Evolutionary conservation across 352 stramenopile species (phyloP), one percentile per base, ranked within the genome.

Genomic region (Phytophthora boehmeriae): DNA sequence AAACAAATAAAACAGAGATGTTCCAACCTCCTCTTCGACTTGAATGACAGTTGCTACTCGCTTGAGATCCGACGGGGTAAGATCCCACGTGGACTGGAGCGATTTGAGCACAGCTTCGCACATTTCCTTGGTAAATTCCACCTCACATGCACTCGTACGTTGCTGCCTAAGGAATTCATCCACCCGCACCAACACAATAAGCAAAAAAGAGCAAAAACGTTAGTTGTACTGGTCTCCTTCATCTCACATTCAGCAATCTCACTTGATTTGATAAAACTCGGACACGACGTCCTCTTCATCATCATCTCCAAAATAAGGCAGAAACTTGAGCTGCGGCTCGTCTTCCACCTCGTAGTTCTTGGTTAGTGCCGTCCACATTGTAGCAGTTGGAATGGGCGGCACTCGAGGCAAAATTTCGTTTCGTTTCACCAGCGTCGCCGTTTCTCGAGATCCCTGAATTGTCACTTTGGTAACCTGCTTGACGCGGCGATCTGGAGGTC

Each of bases 331-430:
- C 50, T 91, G 70, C 16, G 81, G 81, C 62, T 98, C 82, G 67
- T 98, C 93, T 36, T 96, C 87, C 14, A 92, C 83, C 25, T 84
- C 69, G 63, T 90, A 94, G 51, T 94, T 95, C 38, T 89, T 93
- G 19, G 77, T 81, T 25, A 97, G 61, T 8, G 78, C 80, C 30
- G 84, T 93, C 84, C 84, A 93, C 84, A 90, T 92, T 23, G 76
- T 90, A 9, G 74, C 67, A 19, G 64, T 80, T n/a, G 82, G 82
- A 35, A 73, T 76, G 3, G 69, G 57, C 6, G 73, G 77, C 3
- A 91, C 59, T 32, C 68, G 67, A 14, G 82, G 82, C 39, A 93
- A 65, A 50, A 89, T 54, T 23, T 90, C 75, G 1, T 54, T 46
- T 4, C 62, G 57, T 36, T 78, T 76, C 46, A 51, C 43, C 17